Evolutionary conservation across 768 basidiomycete species (phyloP), one percentile per base, ranked within the genome.

Genomic region (Kwoniella botswanensis): DNA sequence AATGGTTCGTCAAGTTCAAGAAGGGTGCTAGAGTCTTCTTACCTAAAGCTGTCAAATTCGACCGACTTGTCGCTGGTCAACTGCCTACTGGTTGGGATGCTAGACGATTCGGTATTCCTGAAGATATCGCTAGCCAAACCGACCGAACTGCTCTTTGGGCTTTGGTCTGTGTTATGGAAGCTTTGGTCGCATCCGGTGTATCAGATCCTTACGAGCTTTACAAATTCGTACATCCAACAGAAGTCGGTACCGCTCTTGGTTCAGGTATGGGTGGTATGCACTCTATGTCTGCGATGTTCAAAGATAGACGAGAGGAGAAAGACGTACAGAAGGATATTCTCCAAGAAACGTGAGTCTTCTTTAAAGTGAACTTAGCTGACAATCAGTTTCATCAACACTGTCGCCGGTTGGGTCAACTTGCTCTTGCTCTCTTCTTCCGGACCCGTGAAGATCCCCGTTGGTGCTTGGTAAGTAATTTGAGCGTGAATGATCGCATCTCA

Each of bases 1-100:
- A 96, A 81, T 97, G 92, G 93, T 94, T 93, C 79, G 94, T 94
- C 82, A 97, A 98, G 85, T 90, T 98, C 87, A 98, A 98, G 90
- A 96, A 93, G 85, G 97, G 97, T 62, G 94, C 97, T 12, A 90
- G 93, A 56, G 87, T 99, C 71, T 87, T 90, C 74, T 90, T 98
- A 54, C 96, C 97, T 61, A 99, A 99, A 86, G 92, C 96, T 2
- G 90, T 98, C 88, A 89, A 88, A 75, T 98, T 98, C 88, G 93
- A 90, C 81, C 92, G 96, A 60, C 88, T 92, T 54, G 97, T 98
- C 59, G 95, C 93, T 58, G 96, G 94, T 57, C 97, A 98, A 84
- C 87, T 99, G 66, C 97, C 97, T 3, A 97, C 95, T 24, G 97
- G 97, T 17, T 99, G 97, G 96, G 87, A 94, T 75, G 95, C 96